These are phyloP conservation scores for Blastobotrys ciferrii DNA, from an alignment of 1,139 yeast species.

Conservation along the genomic window DNA sequence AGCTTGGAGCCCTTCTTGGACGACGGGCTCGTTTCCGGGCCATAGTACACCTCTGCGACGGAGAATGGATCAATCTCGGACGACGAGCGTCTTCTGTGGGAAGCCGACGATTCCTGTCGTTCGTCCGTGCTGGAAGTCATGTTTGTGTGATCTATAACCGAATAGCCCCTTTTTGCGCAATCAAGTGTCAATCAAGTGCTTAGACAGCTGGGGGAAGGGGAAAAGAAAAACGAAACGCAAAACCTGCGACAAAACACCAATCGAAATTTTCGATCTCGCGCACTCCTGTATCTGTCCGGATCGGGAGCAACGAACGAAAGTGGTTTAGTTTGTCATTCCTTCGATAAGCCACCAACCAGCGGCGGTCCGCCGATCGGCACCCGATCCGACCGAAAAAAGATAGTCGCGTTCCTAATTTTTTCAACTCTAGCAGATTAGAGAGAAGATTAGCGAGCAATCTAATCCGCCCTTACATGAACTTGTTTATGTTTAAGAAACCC, in stretches of 20 bases:
- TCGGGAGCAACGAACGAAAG: neutral
- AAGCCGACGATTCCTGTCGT: neutral
- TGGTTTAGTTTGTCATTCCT: neutral
- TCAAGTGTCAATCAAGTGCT: neutral
- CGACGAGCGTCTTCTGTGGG: conserved; percentile 12
- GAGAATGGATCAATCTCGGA: conserved; percentile 56
- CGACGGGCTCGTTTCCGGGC: conserved; percentile 60
- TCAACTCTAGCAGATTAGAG: no score
- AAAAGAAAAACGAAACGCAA: neutral
- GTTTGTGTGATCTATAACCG: neutral
- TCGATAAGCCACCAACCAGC: neutral
- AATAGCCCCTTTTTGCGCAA: no score
- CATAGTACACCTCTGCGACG: conserved; percentile 67
- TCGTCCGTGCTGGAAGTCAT: conserved; percentile 2
- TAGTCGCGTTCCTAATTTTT: no score
- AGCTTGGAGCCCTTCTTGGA: conserved; percentile 29
- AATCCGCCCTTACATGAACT: no score
- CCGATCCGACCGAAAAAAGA: no score
- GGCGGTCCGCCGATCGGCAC: neutral
- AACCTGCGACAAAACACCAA: neutral
- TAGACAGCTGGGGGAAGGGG: neutral
- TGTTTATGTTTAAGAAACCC: no score
- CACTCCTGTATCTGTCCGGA: neutral
- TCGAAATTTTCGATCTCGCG: neutral
- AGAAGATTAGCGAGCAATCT: no score